Percentiles rank a stretch among this genome's conserved stretches.
These are phyloP conservation scores for Tolypocladium pustulatum DNA, from an alignment of 2,329 filamentous ascomycete species.

Conservation along the genomic window DNA sequence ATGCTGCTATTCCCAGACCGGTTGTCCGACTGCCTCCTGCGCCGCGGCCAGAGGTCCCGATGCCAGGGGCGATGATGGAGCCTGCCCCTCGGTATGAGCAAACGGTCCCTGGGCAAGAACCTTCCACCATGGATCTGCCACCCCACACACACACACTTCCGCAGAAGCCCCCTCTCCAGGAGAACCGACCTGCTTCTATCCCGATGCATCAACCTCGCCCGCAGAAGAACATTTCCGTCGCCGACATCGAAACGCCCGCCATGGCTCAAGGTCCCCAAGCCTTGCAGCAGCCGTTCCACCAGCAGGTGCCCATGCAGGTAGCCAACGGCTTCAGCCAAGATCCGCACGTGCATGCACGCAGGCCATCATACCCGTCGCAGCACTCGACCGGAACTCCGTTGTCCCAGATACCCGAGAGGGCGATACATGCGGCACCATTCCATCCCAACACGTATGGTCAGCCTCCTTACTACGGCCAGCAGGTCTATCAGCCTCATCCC, in stretches of 20 bases:
- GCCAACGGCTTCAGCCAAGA: constrained; percentile 45
- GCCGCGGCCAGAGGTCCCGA: constrained; percentile 19
- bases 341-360: constrained; percentile 54
- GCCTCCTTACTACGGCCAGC: constrained; percentile 46
- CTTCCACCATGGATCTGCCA: constrained; percentile 40
- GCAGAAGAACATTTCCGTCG: constrained; percentile 87
- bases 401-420: constrained; percentile 85
- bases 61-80: constrained; percentile 9
- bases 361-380: constrained; percentile 60
- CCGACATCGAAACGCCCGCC: constrained; percentile 80
- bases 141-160: constrained; percentile 48
- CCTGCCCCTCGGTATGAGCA: constrained; percentile 8
- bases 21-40: constrained; percentile 75
- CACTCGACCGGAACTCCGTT: constrained; percentile 68
- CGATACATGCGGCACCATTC: constrained; percentile 83
- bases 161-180: constrained; percentile 47
- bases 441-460: constrained; percentile 62
- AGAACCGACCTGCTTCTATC: constrained; percentile 39
- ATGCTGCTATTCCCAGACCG: constrained; percentile 49
- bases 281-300: constrained; percentile 87
- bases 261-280: constrained; percentile 52
- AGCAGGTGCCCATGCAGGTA: constrained; percentile 77
- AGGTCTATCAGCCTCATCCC: constrained; percentile 17
- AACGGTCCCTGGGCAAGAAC: constrained; percentile 9
- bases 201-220: constrained; percentile 92